Evolutionary conservation across 345 rosid species (phyloP), one percentile per base, ranked within the genome.

Genomic region (Pelargonium nanum): DNA sequence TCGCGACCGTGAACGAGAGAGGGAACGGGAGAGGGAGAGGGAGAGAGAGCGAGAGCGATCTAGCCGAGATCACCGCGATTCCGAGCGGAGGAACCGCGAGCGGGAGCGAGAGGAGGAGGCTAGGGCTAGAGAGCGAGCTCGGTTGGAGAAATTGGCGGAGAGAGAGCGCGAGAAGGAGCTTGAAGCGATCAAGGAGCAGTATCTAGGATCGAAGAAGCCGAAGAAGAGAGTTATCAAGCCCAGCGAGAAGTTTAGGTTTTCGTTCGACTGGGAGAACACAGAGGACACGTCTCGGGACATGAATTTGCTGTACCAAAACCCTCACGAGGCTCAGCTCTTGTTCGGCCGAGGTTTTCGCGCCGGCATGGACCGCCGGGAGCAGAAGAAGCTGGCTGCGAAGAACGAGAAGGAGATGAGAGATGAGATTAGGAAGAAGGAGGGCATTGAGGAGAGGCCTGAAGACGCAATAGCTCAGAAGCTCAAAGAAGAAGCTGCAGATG

Each of bases 301-400:
- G 89, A 93, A 89, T 72, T 50, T 74, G 20, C 75, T 93, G 64
- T 87, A 87, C 75, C 96, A 85, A 61, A 89, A 84, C 80, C 97
- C 97, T 76, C 96, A 93, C 59, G 97, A 93, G 73, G 97, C 99
- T 30, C 99, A 87, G 71, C 79, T 87, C 25, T 70, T 89, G 61
- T 93, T 89, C 21, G 99, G 96, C 4, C 73, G 97, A 55, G 97
- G 99, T 60, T 93, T 93, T 70, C 85, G 97, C 1, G 97, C 94
- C 0, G 99, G 97, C 1, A 87, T 89, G 88, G 99, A 93, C 64
- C 73, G 99, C 6, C 85, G 96, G 57, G 94, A 93, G 81, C 96
- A 93, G 91, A 93, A 93, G 71, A 93, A 84, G 63, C 83, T 89
- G 3, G 94, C 99, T 0, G 96, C 91, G 16, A 84, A 83, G 85